phyloP scores from a whole-genome alignment of 2,329 filamentous ascomycete species.

The Penicillium hesseltinei region DNA sequence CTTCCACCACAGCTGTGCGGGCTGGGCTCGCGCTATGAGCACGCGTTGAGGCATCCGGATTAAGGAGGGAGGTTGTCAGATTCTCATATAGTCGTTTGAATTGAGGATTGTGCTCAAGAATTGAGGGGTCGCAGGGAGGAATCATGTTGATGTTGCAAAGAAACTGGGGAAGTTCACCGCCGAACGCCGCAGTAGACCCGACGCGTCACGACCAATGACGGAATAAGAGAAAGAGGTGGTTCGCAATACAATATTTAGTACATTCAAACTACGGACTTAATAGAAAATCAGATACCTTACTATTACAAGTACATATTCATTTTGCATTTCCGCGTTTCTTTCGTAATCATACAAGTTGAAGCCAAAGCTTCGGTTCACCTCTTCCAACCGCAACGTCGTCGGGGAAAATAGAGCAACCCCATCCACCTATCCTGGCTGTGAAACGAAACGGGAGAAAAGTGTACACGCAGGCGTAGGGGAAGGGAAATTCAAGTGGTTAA shows the following conservation, averaged over 20 bases:
- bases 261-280: not conserved
- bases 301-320: slow-evolving; percentile 23
- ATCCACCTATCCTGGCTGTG: not conserved
- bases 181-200: slow-evolving; percentile 14
- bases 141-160: slow-evolving; percentile 36
- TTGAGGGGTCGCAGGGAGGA: slow-evolving; percentile 40
- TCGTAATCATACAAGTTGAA: slow-evolving; percentile 40
- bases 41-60: slow-evolving; percentile 42
- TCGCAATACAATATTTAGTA: not conserved
- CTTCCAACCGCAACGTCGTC: slow-evolving; percentile 13
- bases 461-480: slow-evolving; percentile 8
- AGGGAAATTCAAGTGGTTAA: slow-evolving; percentile 15
- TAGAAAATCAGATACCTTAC: not conserved
- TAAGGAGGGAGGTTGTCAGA: slow-evolving; percentile 38
- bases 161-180: slow-evolving; percentile 21
- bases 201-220: not conserved
- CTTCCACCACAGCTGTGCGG: slow-evolving; percentile 32
- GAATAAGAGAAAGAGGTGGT: not conserved
- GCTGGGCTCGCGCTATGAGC: slow-evolving; percentile 31
- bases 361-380: slow-evolving; percentile 18
- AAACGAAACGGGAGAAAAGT: slow-evolving; percentile 4
- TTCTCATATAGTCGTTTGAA: slow-evolving; percentile 45
- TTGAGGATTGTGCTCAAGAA: slow-evolving; percentile 42
- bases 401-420: slow-evolving; percentile 15
- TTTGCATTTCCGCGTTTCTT: slow-evolving; percentile 38